Conservation (phyloP, 23 red algal species). For the Gracilaria domingensis region DNA sequence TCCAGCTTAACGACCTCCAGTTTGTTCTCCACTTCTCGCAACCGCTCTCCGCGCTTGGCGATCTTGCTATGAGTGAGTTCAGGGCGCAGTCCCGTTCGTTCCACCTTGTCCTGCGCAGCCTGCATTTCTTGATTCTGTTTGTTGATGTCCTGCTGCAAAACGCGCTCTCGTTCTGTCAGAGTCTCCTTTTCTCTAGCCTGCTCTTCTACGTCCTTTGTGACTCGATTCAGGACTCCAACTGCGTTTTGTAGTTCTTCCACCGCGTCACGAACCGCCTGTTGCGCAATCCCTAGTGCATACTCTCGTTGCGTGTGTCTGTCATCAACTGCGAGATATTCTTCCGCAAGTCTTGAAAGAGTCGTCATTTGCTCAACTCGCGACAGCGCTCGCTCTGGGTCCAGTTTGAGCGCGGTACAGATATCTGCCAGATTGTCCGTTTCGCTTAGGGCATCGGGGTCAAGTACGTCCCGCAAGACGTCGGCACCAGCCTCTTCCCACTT, state of each 20-base stretch:
- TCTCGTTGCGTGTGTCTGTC: not conserved
- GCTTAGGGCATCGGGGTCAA: conserved; percentile 35
- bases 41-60: conserved; percentile 9
- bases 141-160: not conserved
- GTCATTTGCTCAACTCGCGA: not conserved
- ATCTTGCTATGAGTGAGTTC: conserved; percentile 10
- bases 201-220: not conserved
- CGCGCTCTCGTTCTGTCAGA: not conserved
- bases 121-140: not conserved
- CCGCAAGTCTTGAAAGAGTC: not conserved
- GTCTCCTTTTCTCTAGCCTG: not conserved
- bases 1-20: conserved; percentile 4
- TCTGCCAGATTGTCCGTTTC: conserved; percentile 11
- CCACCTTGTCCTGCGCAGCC: not conserved
- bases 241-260: conserved; percentile 17
- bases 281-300: conserved; percentile 1
- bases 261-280: conserved; percentile 22
- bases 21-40: conserved; percentile 1
- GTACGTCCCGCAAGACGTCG: not conserved
- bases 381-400: conserved; percentile 8
- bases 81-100: not conserved
- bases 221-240: not conserved
- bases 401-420: conserved; percentile 5
- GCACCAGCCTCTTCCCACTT: conserved; percentile 17
- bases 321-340: not conserved